Base-by-base conservation (phyloP, 2,329 filamentous ascomycete genomes). In the Fusarium sp. region DNA sequence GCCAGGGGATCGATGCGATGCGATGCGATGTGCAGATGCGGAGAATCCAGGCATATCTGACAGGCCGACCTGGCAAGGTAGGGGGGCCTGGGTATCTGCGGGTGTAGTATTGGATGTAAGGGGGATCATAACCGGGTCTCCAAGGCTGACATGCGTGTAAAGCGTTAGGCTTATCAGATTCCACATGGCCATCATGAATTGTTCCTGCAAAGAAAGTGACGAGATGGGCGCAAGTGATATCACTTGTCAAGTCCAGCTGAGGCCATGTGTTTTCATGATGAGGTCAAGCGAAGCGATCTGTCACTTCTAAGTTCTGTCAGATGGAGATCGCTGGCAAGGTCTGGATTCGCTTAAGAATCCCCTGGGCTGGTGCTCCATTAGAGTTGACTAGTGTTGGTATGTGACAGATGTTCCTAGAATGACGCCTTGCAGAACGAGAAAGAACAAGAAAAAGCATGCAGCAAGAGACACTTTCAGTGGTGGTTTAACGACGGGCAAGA, bases 111-210 rank as follows among this genome's bases (percentile, higher is more conserved):
- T 28, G 26, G 26, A 28, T 65, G 62, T 61, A 66, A 61, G 62
- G 62, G 62, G 41, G 54, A 65, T 61, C 61, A 61, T 34, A 25
- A 37, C 50, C 25, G 16, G 39, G 44, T 46, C 28, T 23, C 34
- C 43, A 37, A 30, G 57, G 55, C 42, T 49, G 45, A 46, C n/a
- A 45, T 37, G 30, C 26, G 21, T 59, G 57, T 50, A 26, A 26
- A 31, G 25, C 21, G 43, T 41, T 58, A 16, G 58, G 44, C 52
- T 41, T 60, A 53, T 65, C 53, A n/a, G 41, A 30, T 65, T 56
- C 69, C 69, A 67, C 58, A 71, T 69, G 69, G 68, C 14, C 49
- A 34, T 54, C 44, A 31, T 39, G 23, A 26, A 58, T 13, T 26
- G 31, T 11, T 31, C 41, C 30, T 45, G 39, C 46, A 43, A 19